Evolutionary conservation across 2,329 filamentous ascomycete genomes (phyloP), one percentile per base, ranked within the genome.

Genomic region (Didymella pomorum): DNA sequence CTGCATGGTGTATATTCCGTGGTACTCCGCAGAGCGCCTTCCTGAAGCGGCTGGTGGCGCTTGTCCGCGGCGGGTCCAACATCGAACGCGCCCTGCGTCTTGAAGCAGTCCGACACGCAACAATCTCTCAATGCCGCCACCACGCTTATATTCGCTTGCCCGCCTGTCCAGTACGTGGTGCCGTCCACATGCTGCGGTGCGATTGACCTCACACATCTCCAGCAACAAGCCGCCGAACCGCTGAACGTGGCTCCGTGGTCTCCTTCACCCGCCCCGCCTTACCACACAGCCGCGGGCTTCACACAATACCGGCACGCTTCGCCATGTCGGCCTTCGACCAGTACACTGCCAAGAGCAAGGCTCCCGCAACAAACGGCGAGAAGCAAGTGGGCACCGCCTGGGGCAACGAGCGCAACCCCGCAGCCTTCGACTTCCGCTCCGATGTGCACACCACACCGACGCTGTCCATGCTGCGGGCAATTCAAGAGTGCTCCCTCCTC

Each of bases 391-490:
- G 66, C 53, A 71, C 68, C 39, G 69, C 74, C 21, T 77, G 75
- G 75, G 71, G 79, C 71, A 65, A 72, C 3, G 62, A 72, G 11
- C 79, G 82, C 21, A 84, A 83, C 20, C 81, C 83, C 1, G 82
- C 84, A 2, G 83, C 84, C 52, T 85, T 84, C 66, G 74, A 87
- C 65, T 81, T 86, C 62, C 79, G 84, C 64, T 85, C 83, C 42
- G 74, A 78, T 56, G 74, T 76, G 31, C 71, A 72, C 56, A 78
- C 73, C 0, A 76, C 72, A 3, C 76, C 74, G 2, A 76, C 75
- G 14, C 66, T 86, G 1, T 86, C 89, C 4, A 97, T 97, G 93
- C 87, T 97, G 35, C 81, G 85, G 43, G 91, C 93, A 16, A 90
- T 97, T 64, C 82, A 87, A 66, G 82, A 86, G 49, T 90, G 88